Conservation (phyloP, 441 rosid genomes). For the Syzygium malaccense region DNA sequence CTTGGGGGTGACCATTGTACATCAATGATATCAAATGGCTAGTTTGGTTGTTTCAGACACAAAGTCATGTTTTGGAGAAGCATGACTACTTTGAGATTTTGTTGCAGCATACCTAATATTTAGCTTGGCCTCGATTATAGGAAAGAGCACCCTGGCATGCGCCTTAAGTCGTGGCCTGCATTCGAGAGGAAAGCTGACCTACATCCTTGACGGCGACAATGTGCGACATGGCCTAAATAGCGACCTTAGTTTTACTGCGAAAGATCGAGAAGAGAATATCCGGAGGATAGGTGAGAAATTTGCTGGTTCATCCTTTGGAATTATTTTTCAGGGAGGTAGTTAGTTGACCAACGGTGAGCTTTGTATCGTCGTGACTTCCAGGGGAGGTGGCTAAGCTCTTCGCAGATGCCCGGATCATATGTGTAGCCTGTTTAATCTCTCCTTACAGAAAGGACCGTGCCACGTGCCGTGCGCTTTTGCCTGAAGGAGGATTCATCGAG, state of each 20-base stretch:
- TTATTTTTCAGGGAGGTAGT: not conserved
- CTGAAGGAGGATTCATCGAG: constrained; percentile 58
- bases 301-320: not conserved
- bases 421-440: constrained; percentile 64
- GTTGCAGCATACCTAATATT: not conserved
- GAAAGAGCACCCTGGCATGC: constrained; percentile 76
- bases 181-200: constrained; percentile 48
- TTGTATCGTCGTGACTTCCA: constrained; percentile 1
- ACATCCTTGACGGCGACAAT: constrained; percentile 69
- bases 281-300: constrained; percentile 42
- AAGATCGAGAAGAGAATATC: constrained; percentile 61
- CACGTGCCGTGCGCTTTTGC: constrained; percentile 47
- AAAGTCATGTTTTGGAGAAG: not conserved
- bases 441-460: constrained; percentile 57
- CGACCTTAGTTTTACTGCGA: constrained; percentile 54
- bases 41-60: not conserved
- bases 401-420: constrained; percentile 61
- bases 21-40: not conserved
- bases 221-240: constrained; percentile 60
- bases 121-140: constrained; percentile 8
- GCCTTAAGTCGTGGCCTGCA: constrained; percentile 43
- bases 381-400: constrained; percentile 77
- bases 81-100: not conserved
- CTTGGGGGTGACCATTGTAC: not conserved
- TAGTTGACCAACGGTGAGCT: not conserved